Conservation (phyloP, 805 yeast genomes). For the Zygoascus flipseniorum region DNA sequence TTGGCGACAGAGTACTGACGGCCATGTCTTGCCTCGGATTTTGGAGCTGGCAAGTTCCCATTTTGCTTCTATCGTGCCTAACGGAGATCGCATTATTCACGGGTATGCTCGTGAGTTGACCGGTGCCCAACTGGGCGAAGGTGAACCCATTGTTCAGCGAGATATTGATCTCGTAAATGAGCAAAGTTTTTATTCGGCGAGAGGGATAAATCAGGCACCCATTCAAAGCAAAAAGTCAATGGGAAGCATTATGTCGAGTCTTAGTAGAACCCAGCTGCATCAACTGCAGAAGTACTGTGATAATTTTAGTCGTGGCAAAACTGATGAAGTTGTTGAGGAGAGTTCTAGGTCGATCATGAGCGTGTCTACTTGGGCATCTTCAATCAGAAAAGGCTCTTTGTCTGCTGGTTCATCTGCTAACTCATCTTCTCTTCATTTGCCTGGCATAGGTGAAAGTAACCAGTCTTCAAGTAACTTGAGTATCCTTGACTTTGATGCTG, state of each 20-base stretch:
- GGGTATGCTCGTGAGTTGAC: conserved; percentile 14
- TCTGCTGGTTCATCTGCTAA: conserved; percentile 1
- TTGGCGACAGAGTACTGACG: conserved; percentile 66
- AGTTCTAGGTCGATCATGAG: conserved; percentile 5
- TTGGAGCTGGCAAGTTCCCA: conserved; percentile 49
- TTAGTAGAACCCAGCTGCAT: conserved; percentile 5
- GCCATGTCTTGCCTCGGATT: conserved; percentile 53
- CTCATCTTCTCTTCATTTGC: not conserved
- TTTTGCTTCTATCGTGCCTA: conserved; percentile 10
- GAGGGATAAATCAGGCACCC: not conserved
- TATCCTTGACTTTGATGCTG: conserved; percentile 24
- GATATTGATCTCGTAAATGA: conserved; percentile 9
- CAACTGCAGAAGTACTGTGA: conserved; percentile 8
- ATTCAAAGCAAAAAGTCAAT: not conserved
- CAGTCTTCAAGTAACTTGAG: conserved; percentile 3
- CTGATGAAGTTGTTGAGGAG: conserved; percentile 4
- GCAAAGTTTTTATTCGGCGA: not conserved
- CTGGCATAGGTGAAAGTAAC: not conserved
- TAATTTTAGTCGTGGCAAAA: conserved; percentile 4
- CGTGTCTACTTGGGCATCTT: conserved; percentile 13
- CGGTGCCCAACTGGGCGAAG: conserved; percentile 7
- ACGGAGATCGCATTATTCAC: conserved; percentile 14
- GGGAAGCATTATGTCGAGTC: not conserved
- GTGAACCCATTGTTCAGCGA: conserved; percentile 19
- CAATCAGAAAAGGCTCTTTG: conserved; percentile 5